Conservation (phyloP, 2,329 filamentous ascomycete species). For the Fusarium pilosicola region DNA sequence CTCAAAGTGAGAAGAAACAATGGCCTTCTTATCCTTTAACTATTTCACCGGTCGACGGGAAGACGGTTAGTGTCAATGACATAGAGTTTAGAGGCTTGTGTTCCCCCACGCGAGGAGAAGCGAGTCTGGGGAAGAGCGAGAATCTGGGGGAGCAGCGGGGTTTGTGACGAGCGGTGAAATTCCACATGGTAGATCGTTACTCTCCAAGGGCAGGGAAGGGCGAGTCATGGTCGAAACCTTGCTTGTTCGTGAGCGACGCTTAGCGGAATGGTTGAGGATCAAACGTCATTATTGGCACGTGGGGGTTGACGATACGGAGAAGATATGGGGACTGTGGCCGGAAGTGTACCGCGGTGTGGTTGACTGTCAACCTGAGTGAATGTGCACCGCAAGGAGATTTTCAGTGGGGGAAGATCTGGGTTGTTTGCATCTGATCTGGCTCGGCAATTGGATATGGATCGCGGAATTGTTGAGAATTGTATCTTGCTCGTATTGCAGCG, state of each 20-base stretch:
- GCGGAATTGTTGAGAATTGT: background rate
- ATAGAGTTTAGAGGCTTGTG: background rate
- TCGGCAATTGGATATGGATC: background rate
- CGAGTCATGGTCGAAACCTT: background rate
- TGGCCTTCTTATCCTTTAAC: background rate
- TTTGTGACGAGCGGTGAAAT: background rate
- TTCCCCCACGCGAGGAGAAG: background rate
- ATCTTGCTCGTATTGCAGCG: too few relatives aligned
- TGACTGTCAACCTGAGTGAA: slow-evolving; percentile 10
- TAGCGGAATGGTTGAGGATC: background rate
- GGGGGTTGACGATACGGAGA: slow-evolving; percentile 2
- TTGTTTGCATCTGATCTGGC: background rate
- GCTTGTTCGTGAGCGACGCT: background rate
- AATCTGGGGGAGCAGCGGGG: slow-evolving; percentile 1
- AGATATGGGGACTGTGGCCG: background rate
- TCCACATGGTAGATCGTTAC: background rate
- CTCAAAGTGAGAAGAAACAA: background rate
- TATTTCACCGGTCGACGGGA: background rate
- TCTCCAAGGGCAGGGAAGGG: background rate
- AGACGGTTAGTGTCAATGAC: background rate
- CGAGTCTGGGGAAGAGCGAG: slow-evolving; percentile 7
- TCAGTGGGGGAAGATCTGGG: background rate
- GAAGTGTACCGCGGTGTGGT: background rate
- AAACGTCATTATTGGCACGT: slow-evolving; percentile 2
- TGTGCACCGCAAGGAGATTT: background rate